A percentile compares a stretch with the other conserved stretches of the same genome.
Evolutionary conservation across 192 early-diverging fungal species (phyloP).

Genomic region (Backusella sp.): DNA sequence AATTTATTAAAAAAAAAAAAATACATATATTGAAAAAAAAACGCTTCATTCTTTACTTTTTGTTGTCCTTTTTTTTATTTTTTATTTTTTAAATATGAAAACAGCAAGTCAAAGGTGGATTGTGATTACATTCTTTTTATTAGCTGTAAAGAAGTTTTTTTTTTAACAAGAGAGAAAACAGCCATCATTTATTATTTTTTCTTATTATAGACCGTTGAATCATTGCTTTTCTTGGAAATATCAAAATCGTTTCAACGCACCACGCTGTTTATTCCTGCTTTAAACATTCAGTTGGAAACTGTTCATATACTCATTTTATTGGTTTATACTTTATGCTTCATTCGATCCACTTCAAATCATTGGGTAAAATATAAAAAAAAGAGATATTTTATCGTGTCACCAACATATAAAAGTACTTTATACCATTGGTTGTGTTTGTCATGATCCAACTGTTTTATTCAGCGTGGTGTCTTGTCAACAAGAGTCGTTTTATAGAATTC

Average conservation of each 20-base stretch:
- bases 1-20: no score
- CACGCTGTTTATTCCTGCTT: neutral
- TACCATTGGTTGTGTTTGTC: constrained; percentile 5
- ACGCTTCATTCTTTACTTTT: neutral
- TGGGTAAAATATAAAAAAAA: constrained; percentile 12
- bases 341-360: neutral
- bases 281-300: neutral
- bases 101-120: neutral
- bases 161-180: neutral
- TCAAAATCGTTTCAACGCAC: neutral
- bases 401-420: neutral
- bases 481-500: neutral
- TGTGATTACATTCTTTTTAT: neutral
- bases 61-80: neutral
- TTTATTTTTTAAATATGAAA: neutral
- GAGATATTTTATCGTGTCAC: neutral
- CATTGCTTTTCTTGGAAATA: neutral
- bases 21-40: no score
- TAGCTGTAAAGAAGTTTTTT: neutral
- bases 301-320: neutral
- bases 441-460: constrained; percentile 2
- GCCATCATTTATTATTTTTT: neutral
- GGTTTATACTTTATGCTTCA: neutral
- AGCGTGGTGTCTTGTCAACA: neutral
- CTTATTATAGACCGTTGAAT: neutral